phyloP scores from a whole-genome alignment of 345 rosid species.

The Aquilaria yunnanensis region DNA sequence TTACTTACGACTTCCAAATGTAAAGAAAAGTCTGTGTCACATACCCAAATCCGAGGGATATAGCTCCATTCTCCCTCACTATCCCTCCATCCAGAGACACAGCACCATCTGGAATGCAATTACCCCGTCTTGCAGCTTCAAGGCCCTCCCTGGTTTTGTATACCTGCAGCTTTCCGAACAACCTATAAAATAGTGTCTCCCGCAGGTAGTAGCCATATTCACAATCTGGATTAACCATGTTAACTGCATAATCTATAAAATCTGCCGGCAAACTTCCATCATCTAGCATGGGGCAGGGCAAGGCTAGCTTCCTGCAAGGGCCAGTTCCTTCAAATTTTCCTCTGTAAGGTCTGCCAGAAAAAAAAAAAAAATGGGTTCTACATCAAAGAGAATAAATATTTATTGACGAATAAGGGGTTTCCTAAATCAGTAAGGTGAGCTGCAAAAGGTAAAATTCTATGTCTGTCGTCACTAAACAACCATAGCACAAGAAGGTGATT shows the following conservation, averaged over 20 bases:
- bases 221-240: conserved; percentile 38
- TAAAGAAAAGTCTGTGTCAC: not conserved
- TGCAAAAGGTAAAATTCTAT: not conserved
- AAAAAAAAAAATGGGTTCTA: too few species aligned
- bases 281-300: conserved; percentile 35
- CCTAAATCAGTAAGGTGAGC: not conserved
- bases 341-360: conserved; percentile 23
- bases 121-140: conserved; percentile 25
- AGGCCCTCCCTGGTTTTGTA: conserved; percentile 40
- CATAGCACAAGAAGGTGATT: not conserved
- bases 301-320: conserved; percentile 35
- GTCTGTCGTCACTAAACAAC: not conserved
- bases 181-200: conserved; percentile 46
- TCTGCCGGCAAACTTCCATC: conserved; percentile 37
- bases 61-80: conserved; percentile 31
- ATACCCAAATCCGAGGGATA: conserved; percentile 42
- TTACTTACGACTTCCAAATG: not conserved
- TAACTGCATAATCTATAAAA: conserved; percentile 63
- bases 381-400: not conserved
- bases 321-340: conserved; percentile 21
- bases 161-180: conserved; percentile 52
- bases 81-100: conserved; percentile 66
- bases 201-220: conserved; percentile 39
- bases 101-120: conserved; percentile 27
- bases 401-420: not conserved